Evolutionary conservation across 192 early-diverging fungal genomes (phyloP).

Genomic region (Spinellus fusiger): DNA sequence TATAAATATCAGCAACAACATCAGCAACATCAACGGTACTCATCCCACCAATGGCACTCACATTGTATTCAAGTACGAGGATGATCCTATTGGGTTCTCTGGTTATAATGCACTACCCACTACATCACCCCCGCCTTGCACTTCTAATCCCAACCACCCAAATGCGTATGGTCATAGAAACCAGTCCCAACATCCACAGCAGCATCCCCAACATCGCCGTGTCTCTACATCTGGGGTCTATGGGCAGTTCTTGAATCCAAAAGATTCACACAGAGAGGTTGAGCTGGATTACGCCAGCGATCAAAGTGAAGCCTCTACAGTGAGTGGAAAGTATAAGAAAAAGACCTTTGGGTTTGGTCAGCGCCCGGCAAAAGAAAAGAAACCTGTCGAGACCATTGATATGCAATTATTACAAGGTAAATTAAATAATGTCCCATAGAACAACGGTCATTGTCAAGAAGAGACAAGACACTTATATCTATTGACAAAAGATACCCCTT

Average conservation of each 20-base stretch:
- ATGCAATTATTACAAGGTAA: conserved; percentile 67
- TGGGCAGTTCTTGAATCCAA: conserved; percentile 23
- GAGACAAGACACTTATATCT: not conserved
- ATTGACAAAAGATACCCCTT: conserved; percentile 87
- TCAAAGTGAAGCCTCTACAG: conserved; percentile 30
- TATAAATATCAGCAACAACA: not conserved
- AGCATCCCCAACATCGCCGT: conserved; percentile 11
- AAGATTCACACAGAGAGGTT: conserved; percentile 9
- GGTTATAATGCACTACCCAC: conserved; percentile 14
- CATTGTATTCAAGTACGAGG: no score
- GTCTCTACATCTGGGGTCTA: conserved; percentile 19
- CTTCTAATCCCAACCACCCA: conserved; percentile 14
- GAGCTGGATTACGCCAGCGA: conserved; percentile 29
- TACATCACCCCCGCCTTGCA: conserved; percentile 15
- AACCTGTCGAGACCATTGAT: conserved; percentile 72
- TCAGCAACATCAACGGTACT: not conserved
- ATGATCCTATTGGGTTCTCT: no score
- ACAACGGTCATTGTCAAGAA: not conserved
- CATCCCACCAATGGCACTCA: conserved; percentile 12
- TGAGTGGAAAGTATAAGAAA: conserved; percentile 3
- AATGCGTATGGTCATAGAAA: no score
- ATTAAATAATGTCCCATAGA: not conserved
- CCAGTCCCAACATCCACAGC: conserved; percentile 3
- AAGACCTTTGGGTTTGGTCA: not conserved
- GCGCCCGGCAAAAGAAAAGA: conserved; percentile 50